Evolutionary conservation across 2,329 filamentous ascomycete genomes (phyloP), one percentile per base, ranked within the genome.

Genomic region (Microdochium trichocladiopsis): DNA sequence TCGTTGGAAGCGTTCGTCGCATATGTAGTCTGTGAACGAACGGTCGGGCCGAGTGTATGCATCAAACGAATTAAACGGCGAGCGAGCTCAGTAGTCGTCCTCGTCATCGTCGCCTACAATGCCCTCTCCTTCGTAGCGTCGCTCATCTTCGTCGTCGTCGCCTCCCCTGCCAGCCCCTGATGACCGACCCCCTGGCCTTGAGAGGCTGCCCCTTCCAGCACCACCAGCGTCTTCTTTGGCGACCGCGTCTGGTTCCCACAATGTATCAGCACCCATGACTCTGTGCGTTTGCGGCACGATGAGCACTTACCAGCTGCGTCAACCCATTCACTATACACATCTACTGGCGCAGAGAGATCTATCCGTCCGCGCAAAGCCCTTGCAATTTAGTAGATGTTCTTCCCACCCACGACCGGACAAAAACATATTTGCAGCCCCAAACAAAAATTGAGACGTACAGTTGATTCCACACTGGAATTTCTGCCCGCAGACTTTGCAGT

Each of bases 281-380:
- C 6, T 6, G n/a, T 45, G n/a, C 6, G n/a, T n/a, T n/a, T n/a
- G 16, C 37, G n/a, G 37, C 21, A 45, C n/a, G 9, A 45, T 36
- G 56, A 12, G 43, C 58, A 51, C 72, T 57, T 71, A 83, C 81
- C 77, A 57, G 81, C 75, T 57, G 94, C 94, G 72, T 99, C 94
- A 57, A 99, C 90, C 94, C 94, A 99, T 69, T 97, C 94, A 31
- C 90, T 89, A 66, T 99, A 99, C 8, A 99, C 93, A 66, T 99
- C 94, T 48, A 99, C 91, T 0, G 90, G 83, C 14, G 88, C 89
- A 24, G 90, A 95, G 24, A 97, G 83, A 69, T 95, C 90, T 95
- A 31, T 31, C 28, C 28, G 28, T 14, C 28, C 8, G 49, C 14
- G 12, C n/a, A 28, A 23, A 36, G 55, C 51, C 33, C 5, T 22